A percentile compares a stretch with the other conserved stretches of the same genome.
Conservation (phyloP, 2,329 filamentous ascomycete species). For the Podosphaera aphanis region DNA sequence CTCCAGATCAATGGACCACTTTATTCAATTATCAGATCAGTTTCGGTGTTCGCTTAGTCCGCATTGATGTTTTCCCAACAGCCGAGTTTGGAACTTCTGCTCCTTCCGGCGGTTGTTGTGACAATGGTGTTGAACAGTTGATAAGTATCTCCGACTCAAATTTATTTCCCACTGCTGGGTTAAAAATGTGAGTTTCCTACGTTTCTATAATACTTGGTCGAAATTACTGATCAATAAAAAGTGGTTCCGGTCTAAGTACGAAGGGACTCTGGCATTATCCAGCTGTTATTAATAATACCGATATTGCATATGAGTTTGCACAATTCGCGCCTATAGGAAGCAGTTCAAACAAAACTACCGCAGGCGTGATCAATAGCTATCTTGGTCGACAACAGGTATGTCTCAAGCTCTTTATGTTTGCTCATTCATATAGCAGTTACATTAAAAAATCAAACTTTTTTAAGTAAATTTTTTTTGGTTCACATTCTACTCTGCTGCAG, state of each 20-base stretch:
- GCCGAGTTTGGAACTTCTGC: slow-evolving; percentile 21
- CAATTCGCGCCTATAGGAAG: slow-evolving; percentile 24
- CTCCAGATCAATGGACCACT: slow-evolving; percentile 28
- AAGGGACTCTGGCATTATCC: slow-evolving; percentile 34
- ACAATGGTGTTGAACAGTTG: slow-evolving; percentile 24
- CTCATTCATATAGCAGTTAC: not conserved
- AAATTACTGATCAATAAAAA: not conserved
- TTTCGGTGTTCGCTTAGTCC: slow-evolving; percentile 36
- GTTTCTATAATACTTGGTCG: not conserved
- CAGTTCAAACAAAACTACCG: slow-evolving; percentile 21
- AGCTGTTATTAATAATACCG: slow-evolving; percentile 28
- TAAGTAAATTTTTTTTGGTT: not conserved
- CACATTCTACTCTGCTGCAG: not conserved
- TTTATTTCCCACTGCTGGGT: slow-evolving; percentile 28
- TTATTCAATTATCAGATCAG: slow-evolving; percentile 32
- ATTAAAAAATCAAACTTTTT: not conserved
- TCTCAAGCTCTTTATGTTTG: not conserved
- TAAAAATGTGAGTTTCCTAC: slow-evolving; percentile 20
- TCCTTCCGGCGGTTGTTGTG: slow-evolving; percentile 22
- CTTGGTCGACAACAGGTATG: slow-evolving; percentile 26
- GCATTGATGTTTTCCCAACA: slow-evolving; percentile 31
- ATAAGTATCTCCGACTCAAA: slow-evolving; percentile 29
- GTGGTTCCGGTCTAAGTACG: slow-evolving; percentile 23
- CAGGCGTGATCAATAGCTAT: slow-evolving; percentile 36
- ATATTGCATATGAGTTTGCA: slow-evolving; percentile 29